phyloP scores from a whole-genome alignment of 495 filamentous ascomycete species.

The Penicillium ochrochloron region DNA sequence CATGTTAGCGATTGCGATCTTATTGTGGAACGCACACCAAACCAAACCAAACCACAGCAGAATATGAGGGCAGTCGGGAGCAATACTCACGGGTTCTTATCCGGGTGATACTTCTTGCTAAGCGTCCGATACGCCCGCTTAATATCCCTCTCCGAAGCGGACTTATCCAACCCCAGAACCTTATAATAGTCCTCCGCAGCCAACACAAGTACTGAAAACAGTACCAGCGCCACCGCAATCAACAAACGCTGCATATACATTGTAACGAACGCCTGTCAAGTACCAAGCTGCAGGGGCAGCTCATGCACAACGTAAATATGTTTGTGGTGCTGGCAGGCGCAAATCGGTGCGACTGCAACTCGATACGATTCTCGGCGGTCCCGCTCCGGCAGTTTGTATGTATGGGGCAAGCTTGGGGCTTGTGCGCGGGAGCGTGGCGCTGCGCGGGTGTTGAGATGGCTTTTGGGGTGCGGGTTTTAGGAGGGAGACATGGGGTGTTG shows the following conservation, averaged over 20 bases:
- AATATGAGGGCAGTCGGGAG: background rate
- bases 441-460: background rate
- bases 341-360: background rate
- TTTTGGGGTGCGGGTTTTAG: constrained; percentile 1
- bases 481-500: constrained; percentile 16
- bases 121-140: constrained; percentile 93
- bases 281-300: constrained; percentile 18
- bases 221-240: constrained; percentile 28
- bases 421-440: constrained; percentile 14
- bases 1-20: background rate
- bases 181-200: constrained; percentile 91
- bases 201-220: constrained; percentile 44
- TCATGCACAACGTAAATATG: background rate
- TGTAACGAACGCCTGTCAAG: background rate
- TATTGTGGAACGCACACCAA: background rate
- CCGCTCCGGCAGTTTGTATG: constrained; percentile 10
- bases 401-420: constrained; percentile 1
- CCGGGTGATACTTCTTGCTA: constrained; percentile 95
- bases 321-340: background rate
- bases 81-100: constrained; percentile 90
- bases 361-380: background rate
- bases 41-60: background rate
- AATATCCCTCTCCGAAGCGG: constrained; percentile 86
- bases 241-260: constrained; percentile 33
- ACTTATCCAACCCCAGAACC: constrained; percentile 79